Evolutionary conservation across 495 filamentous ascomycete species (phyloP).

Genomic region (Penicillium argentinense): DNA sequence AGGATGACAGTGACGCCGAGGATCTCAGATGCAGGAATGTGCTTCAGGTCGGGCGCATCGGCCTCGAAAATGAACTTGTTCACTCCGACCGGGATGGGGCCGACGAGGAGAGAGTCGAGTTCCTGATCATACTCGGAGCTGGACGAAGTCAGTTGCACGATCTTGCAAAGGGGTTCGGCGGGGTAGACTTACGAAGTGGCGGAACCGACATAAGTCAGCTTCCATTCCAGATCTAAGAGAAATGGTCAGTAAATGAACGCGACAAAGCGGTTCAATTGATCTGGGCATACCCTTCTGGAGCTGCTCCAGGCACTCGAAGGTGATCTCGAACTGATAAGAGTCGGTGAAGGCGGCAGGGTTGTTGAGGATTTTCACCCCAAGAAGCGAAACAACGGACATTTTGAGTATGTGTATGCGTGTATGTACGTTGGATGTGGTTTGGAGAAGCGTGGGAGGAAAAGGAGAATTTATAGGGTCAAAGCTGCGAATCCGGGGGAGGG

Average conservation of each 20-base stretch:
- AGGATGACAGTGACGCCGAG: slow-evolving; percentile 97
- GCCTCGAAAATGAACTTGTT: slow-evolving; percentile 99
- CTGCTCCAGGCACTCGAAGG: slow-evolving; percentile 92
- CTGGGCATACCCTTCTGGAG: slow-evolving; percentile 75
- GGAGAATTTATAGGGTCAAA: slow-evolving; percentile 78
- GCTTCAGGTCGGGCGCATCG: slow-evolving; percentile 80
- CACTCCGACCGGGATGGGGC: slow-evolving; percentile 92
- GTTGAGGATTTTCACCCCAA: slow-evolving; percentile 92
- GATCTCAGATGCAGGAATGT: slow-evolving; percentile 92
- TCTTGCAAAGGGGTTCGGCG: no score
- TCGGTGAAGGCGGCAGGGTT: slow-evolving; percentile 90
- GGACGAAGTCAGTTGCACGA: slow-evolving; percentile 24
- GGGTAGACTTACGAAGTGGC: slow-evolving; percentile 79
- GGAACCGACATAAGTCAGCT: slow-evolving; percentile 97
- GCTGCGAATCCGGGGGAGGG: slow-evolving; percentile 8
- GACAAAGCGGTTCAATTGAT: not conserved
- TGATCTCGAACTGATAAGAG: slow-evolving; percentile 95
- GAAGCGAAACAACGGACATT: slow-evolving; percentile 96
- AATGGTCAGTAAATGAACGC: slow-evolving; percentile 6
- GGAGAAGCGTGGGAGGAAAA: slow-evolving; percentile 31
- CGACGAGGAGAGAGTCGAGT: slow-evolving; percentile 93
- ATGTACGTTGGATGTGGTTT: slow-evolving; percentile 19
- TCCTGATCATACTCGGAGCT: slow-evolving; percentile 97
- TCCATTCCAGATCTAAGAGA: slow-evolving; percentile 90
- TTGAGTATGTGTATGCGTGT: slow-evolving; percentile 31